These are phyloP conservation scores for Alternaria arbusti DNA, from an alignment of 2,329 filamentous ascomycete species.

Conservation along the genomic window DNA sequence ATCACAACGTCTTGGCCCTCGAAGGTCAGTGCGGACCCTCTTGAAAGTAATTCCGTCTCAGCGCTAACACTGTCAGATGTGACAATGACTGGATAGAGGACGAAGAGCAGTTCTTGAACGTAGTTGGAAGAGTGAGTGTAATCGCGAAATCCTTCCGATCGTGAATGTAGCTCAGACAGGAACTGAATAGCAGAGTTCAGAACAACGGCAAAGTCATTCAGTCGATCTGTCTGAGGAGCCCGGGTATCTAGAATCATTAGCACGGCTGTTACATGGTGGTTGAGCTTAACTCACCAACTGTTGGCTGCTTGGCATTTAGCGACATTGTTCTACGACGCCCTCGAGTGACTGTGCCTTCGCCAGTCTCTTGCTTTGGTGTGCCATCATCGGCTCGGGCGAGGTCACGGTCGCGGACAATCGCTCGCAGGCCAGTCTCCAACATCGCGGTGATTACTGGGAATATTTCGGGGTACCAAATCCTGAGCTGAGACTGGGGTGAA, in stretches of 20 bases:
- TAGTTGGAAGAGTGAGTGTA: conserved; percentile 83
- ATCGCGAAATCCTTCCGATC: conserved; percentile 79
- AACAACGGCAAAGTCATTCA: conserved; percentile 67
- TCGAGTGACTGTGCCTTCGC: conserved; percentile 37
- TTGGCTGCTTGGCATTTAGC: conserved; percentile 62
- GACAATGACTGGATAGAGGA: conserved; percentile 86
- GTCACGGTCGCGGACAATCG: conserved; percentile 46
- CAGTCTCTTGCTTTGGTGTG: conserved; percentile 21
- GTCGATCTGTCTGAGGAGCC: conserved; percentile 43
- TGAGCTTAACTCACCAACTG: conserved; percentile 31
- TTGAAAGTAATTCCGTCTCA: conserved; percentile 84
- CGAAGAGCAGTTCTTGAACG: conserved; percentile 76
- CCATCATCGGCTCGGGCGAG: conserved; percentile 25
- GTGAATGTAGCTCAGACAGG: conserved; percentile 76
- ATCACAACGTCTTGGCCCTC: conserved; percentile 86
- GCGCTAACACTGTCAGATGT: conserved; percentile 83
- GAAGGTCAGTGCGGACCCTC: conserved; percentile 80
- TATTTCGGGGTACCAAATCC: conserved; percentile 78
- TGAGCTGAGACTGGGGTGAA: conserved; percentile 52
- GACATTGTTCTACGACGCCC: conserved; percentile 69
- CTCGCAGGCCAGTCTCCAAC: conserved; percentile 81
- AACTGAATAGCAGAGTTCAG: conserved; percentile 81
- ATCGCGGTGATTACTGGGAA: conserved; percentile 82
- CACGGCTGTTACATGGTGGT: neutral
- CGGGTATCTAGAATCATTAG: conserved; percentile 39